Evolutionary conservation across 1,284 basidiomycete species (phyloP).

Genomic region (Puccinia triticina): DNA sequence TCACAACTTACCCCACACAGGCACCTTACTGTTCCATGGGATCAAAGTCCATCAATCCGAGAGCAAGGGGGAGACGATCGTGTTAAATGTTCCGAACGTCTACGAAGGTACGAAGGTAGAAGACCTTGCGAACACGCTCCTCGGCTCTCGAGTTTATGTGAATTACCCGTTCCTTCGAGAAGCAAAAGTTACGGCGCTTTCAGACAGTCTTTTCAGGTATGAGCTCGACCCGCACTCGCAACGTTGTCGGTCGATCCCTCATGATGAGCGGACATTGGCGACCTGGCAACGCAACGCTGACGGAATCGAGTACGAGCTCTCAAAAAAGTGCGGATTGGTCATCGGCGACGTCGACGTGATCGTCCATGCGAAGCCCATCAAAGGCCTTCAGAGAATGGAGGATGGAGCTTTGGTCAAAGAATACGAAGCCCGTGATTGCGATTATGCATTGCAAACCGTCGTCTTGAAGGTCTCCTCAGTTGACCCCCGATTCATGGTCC

Average conservation of each 20-base stretch:
- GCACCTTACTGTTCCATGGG: slow-evolving; percentile 77
- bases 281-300: slow-evolving; percentile 79
- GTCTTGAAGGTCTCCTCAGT: slow-evolving; percentile 78
- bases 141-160: slow-evolving; percentile 77
- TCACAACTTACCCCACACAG: slow-evolving; percentile 80
- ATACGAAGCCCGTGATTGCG: slow-evolving; percentile 85
- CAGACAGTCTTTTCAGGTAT: slow-evolving; percentile 84
- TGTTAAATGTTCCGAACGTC: slow-evolving; percentile 79
- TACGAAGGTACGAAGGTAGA: slow-evolving; percentile 66
- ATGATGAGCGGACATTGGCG: slow-evolving; percentile 65
- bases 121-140: slow-evolving; percentile 73
- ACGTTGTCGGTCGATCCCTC: slow-evolving; percentile 73
- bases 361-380: slow-evolving; percentile 22
- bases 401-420: slow-evolving; percentile 91
- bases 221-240: slow-evolving; percentile 68
- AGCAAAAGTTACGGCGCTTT: slow-evolving; percentile 81
- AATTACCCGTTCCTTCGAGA: slow-evolving; percentile 96
- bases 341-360: slow-evolving; percentile 66
- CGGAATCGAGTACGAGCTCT: slow-evolving; percentile 79
- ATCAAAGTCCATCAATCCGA: slow-evolving; percentile 93
- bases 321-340: slow-evolving; percentile 84
- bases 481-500: slow-evolving; percentile 83
- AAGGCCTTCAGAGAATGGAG: slow-evolving; percentile 83
- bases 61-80: slow-evolving; percentile 86
- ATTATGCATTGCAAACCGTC: slow-evolving; percentile 82